Evolutionary conservation across 108 stramenopile genomes (phyloP).

Genomic region (Fistulifera pelliculosa): DNA sequence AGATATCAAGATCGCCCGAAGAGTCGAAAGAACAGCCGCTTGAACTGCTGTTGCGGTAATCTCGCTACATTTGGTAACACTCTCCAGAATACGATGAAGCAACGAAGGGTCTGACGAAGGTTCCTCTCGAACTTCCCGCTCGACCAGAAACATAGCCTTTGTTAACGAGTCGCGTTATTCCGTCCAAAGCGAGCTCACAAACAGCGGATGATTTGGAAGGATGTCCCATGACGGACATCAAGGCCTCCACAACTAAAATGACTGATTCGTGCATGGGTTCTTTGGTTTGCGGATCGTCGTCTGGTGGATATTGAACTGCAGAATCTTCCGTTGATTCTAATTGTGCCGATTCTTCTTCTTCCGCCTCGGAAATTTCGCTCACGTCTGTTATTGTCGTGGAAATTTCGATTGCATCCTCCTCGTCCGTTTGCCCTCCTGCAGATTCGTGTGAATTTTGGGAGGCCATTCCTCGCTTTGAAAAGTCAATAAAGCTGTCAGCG

Average conservation of each 20-base stretch:
- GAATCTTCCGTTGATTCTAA: neutral
- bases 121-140: slow-evolving; percentile 42
- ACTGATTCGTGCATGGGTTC: slow-evolving; percentile 60
- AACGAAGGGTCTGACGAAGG: slow-evolving; percentile 20
- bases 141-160: slow-evolving; percentile 60
- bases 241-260: slow-evolving; percentile 17
- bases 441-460: slow-evolving; percentile 12
- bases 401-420: neutral
- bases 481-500: slow-evolving; percentile 15
- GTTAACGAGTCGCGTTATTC: slow-evolving; percentile 42
- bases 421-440: slow-evolving; percentile 2
- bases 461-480: slow-evolving; percentile 39
- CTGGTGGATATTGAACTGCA: neutral
- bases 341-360: neutral
- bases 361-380: slow-evolving; percentile 1
- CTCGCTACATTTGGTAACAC: slow-evolving; percentile 26
- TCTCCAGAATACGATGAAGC: slow-evolving; percentile 30
- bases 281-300: slow-evolving; percentile 18
- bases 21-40: slow-evolving; percentile 34
- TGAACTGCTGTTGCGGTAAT: slow-evolving; percentile 28
- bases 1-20: slow-evolving; percentile 59
- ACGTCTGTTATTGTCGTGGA: slow-evolving; percentile 4
- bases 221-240: slow-evolving; percentile 27
- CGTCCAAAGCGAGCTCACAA: slow-evolving; percentile 54
- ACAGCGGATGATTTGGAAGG: slow-evolving; percentile 40